Evolutionary conservation across 345 rosid genomes (phyloP).

Genomic region (Rhodomyrtus tomentosa): DNA sequence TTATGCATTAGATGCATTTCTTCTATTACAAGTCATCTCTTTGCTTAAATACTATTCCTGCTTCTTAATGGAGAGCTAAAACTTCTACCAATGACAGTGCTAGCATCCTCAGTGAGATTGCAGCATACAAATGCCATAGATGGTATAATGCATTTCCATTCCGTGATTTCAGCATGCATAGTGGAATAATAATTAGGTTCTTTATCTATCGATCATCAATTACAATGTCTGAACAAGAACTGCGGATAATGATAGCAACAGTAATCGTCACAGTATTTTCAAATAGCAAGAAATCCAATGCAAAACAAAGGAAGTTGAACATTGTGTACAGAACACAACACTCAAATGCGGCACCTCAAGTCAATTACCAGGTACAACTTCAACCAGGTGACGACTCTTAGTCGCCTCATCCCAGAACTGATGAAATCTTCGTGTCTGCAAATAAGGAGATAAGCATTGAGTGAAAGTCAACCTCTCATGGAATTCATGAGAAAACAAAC

Average conservation of each 20-base stretch:
- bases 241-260: neutral
- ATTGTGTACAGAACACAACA: neutral
- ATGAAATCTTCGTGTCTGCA: slow-evolving; percentile 82
- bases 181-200: neutral
- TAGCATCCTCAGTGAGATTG: neutral
- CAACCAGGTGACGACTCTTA: slow-evolving; percentile 82
- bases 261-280: neutral
- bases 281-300: neutral
- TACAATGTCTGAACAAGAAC: neutral
- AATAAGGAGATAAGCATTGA: neutral
- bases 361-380: slow-evolving; percentile 73
- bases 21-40: neutral
- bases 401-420: slow-evolving; percentile 97
- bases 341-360: neutral
- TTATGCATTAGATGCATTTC: neutral
- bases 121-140: neutral
- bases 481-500: neutral
- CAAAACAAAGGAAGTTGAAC: neutral
- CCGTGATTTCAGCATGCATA: neutral
- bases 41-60: neutral
- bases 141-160: neutral
- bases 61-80: neutral
- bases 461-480: neutral
- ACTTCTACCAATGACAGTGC: neutral
- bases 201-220: neutral